Evolutionary conservation across 352 stramenopile genomes (phyloP), one percentile per base, ranked within the genome.

Genomic region (Thraustotheca clavata): DNA sequence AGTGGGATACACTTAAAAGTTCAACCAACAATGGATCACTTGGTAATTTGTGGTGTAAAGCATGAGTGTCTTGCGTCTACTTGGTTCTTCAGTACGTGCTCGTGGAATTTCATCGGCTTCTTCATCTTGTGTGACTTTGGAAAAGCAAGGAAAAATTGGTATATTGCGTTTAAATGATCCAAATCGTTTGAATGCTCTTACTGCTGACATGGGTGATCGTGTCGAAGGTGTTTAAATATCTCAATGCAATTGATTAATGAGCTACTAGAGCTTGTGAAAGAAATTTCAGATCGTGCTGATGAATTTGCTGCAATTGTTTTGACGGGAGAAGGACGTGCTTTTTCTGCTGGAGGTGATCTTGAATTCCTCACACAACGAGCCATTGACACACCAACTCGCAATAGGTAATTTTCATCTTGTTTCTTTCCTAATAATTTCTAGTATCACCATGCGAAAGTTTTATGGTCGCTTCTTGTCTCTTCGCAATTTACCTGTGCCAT

Each of bases 151-250:
- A 6, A 49, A 60, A 39, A 71, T 86, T 47, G 76, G 69, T 11
- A 76, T 86, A 43, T 50, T 86, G 70, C 74, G 73, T 0, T 69
- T 96, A 8, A 87, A 96, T 50, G 78, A 90, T 38, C 86, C 85
- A 0, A 73, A 77, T 67, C 87, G 79, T n/a, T 73, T 91, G 43
- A 97, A 97, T 73, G 80, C 89, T 12, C 78, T 97, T 71, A 96
- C 89, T 1, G 69, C 76, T 2, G 74, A 87, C 60, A 89, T 97
- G 76, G 89, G 86, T 52, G 66, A 76, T n/a, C 73, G 73, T 1
- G 68, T 86, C 16, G 54, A 77, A 73, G 77, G 77, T 86, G 49
- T 34, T 33, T 26, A 1, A 55, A 14, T 20, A 31, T 63, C 38
- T 11, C 9, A 38, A n/a, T 22, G 1, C 12, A 1, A 63, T 1